Evolutionary conservation across 129 eudicot species (phyloP).

Genomic region (Centella asiatica): DNA sequence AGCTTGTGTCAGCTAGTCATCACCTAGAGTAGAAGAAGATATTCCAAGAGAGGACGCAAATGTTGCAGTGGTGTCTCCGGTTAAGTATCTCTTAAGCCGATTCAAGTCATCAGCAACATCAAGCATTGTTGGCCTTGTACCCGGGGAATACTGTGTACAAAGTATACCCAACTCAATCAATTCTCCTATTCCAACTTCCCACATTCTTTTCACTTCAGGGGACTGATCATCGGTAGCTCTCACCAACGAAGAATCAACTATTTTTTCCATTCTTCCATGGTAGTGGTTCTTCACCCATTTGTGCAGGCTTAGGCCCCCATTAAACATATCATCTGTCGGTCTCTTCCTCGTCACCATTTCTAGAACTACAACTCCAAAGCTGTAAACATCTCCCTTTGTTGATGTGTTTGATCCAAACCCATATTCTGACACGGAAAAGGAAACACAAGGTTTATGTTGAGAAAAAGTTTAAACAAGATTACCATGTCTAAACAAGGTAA

Average conservation of each 20-base stretch:
- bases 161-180: slow-evolving; percentile 39
- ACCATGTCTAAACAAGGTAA: background rate
- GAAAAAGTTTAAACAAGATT: background rate
- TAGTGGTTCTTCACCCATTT: slow-evolving; percentile 23
- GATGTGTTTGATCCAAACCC: slow-evolving; percentile 47
- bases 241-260: slow-evolving; percentile 33
- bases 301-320: slow-evolving; percentile 39
- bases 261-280: slow-evolving; percentile 27
- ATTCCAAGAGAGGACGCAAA: slow-evolving; percentile 56
- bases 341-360: slow-evolving; percentile 53
- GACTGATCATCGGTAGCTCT: slow-evolving; percentile 31
- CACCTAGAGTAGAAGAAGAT: slow-evolving; percentile 39
- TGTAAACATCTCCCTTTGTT: slow-evolving; percentile 52
- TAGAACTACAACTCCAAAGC: slow-evolving; percentile 49
- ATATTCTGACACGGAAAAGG: slow-evolving; percentile 28
- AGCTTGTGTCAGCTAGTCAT: slow-evolving; percentile 19
- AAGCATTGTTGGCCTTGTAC: slow-evolving; percentile 43
- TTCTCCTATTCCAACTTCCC: slow-evolving; percentile 37
- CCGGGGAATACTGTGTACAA: slow-evolving; percentile 43
- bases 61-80: slow-evolving; percentile 46
- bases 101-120: slow-evolving; percentile 49
- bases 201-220: slow-evolving; percentile 37
- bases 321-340: slow-evolving; percentile 44
- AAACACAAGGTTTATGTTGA: background rate
- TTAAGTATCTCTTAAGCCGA: slow-evolving; percentile 40